Percentiles rank a stretch among this genome's conserved stretches.
These are phyloP conservation scores for Herpetospermum pedunculosum DNA, from an alignment of 306 rosid species.

Conservation along the genomic window DNA sequence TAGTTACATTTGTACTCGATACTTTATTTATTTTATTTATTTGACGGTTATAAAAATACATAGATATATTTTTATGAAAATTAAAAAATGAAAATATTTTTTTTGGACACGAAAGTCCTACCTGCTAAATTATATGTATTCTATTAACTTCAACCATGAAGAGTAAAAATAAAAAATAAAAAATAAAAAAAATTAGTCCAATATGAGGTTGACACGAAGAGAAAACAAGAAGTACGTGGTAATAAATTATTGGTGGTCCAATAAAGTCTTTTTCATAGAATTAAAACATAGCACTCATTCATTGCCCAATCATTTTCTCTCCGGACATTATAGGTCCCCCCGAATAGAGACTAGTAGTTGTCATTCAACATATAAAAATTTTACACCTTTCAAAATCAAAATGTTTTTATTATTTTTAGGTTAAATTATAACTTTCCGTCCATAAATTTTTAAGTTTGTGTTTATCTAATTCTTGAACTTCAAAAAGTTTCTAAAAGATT, in stretches of 20 bases:
- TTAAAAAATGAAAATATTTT: too few relatives aligned
- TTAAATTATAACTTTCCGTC: too few relatives aligned
- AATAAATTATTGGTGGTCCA: conserved; percentile 9
- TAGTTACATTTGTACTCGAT: too few relatives aligned
- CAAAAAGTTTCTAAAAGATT: too few relatives aligned
- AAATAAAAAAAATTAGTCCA: neutral
- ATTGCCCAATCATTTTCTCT: conserved; percentile 7
- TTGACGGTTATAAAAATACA: too few relatives aligned
- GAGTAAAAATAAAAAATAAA: neutral
- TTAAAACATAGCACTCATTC: neutral
- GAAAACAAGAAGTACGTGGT: neutral
- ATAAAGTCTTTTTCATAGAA: neutral
- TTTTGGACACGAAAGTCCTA: neutral
- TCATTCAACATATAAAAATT: neutral
- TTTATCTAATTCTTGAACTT: too few relatives aligned
- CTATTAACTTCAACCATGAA: too few relatives aligned
- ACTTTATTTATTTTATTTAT: too few relatives aligned
- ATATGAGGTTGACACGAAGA: neutral
- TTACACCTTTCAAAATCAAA: neutral
- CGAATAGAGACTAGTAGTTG: neutral
- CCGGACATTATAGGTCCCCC: neutral
- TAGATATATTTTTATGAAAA: too few relatives aligned
- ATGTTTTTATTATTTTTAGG: too few relatives aligned
- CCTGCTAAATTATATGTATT: too few relatives aligned
- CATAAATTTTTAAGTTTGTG: too few relatives aligned